Evolutionary conservation across 345 rosid species (phyloP).

Genomic region (Garcia nutans): DNA sequence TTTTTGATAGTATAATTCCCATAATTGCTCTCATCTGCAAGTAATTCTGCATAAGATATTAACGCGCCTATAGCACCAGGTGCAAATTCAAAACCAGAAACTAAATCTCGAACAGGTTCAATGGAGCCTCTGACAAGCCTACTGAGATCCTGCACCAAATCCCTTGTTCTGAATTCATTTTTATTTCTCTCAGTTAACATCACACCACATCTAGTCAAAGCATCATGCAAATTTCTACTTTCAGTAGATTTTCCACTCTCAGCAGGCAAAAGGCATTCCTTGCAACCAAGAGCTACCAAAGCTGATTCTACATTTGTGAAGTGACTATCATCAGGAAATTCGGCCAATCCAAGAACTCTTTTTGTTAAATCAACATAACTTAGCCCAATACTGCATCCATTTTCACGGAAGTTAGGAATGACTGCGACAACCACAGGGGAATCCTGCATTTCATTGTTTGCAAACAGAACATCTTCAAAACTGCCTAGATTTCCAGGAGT

Average conservation of each 20-base stretch:
- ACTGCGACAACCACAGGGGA: conserved; percentile 79
- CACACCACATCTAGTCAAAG: conserved; percentile 66
- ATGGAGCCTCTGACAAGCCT: conserved; percentile 82
- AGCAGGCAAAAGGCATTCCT: conserved; percentile 86
- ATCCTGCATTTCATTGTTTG: conserved; percentile 94
- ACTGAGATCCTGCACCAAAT: conserved; percentile 81
- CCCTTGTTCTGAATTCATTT: conserved; percentile 81
- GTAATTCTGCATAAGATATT: conserved; percentile 76
- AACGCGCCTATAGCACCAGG: conserved; percentile 84
- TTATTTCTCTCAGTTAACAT: conserved; percentile 92
- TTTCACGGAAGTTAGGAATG: conserved; percentile 58
- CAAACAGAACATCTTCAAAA: conserved; percentile 93
- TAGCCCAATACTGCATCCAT: conserved; percentile 70
- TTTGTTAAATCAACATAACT: conserved; percentile 82
- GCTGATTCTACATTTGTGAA: conserved; percentile 90
- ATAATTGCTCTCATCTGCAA: conserved; percentile 77
- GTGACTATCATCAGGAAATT: conserved; percentile 92
- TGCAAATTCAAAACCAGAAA: conserved; percentile 81
- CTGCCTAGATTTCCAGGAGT: conserved; percentile 94
- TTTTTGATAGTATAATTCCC: conserved; percentile 63
- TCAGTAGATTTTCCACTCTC: conserved; percentile 64
- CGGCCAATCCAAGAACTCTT: conserved; percentile 76
- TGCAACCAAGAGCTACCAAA: conserved; percentile 88
- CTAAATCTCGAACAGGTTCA: conserved; percentile 80
- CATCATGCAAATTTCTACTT: conserved; percentile 56